phyloP scores from a whole-genome alignment of 371 early-diverging fungal genomes.

The Catenaria anguillulae region DNA sequence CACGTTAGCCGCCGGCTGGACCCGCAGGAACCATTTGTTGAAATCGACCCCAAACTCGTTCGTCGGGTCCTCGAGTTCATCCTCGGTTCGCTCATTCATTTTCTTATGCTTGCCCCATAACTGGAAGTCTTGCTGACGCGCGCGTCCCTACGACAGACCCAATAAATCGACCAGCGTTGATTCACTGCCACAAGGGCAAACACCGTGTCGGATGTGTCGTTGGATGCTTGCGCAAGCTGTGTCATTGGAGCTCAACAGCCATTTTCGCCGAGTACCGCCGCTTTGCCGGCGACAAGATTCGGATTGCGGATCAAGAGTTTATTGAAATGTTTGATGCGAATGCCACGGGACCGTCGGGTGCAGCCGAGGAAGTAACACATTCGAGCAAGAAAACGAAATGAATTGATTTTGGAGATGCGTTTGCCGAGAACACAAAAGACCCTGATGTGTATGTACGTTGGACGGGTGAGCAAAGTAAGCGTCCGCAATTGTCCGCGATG shows the following conservation, averaged over 20 bases:
- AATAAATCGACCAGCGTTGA: conserved; percentile 36
- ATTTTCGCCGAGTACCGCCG: conserved; percentile 90
- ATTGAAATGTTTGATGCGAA: not conserved
- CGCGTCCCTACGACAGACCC: not conserved
- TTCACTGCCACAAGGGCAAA: conserved; percentile 91
- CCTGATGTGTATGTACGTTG: no score
- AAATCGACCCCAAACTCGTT: conserved; percentile 67
- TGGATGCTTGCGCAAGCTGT: conserved; percentile 81
- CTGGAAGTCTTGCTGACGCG: no score
- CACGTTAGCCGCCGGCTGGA: no score
- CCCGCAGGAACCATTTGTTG: conserved; percentile 86
- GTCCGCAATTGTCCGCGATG: no score
- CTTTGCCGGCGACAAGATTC: conserved; percentile 76
- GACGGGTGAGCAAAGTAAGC: no score
- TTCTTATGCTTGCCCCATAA: no score
- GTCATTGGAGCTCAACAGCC: conserved; percentile 84
- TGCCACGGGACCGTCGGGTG: no score
- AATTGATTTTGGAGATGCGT: no score
- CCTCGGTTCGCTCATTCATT: no score
- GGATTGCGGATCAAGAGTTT: conserved; percentile 77
- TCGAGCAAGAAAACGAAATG: no score
- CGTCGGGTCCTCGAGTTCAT: conserved; percentile 44
- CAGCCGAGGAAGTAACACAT: no score
- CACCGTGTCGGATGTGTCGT: conserved; percentile 86
- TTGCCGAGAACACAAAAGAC: no score